These are phyloP conservation scores for Umbelopsis sp. DNA, from an alignment of 192 early-diverging fungal genomes.

Conservation along the genomic window DNA sequence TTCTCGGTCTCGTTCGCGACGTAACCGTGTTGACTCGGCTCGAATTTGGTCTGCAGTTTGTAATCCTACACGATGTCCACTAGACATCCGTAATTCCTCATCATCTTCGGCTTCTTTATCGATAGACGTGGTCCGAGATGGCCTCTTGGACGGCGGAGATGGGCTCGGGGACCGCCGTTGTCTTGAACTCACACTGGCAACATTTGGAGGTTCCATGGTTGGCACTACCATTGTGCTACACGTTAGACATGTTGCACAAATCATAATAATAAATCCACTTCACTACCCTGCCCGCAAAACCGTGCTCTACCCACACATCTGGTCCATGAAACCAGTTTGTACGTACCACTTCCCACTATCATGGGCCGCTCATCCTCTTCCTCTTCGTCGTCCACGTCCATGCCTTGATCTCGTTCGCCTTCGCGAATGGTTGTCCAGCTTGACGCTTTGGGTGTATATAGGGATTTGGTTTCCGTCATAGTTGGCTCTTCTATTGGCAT, in stretches of 20 bases:
- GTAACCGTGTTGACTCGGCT: conserved; percentile 31
- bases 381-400: conserved; percentile 28
- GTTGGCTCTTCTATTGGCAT: neutral
- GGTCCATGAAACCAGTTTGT: no score
- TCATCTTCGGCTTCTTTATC: conserved; percentile 11
- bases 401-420: neutral
- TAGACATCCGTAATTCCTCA: conserved; percentile 31
- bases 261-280: no score
- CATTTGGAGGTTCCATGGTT: neutral
- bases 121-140: neutral
- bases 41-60: conserved; percentile 32
- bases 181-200: neutral
- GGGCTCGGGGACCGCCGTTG: conserved; percentile 1
- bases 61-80: conserved; percentile 37
- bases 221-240: conserved; percentile 2
- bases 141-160: neutral
- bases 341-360: conserved; percentile 27
- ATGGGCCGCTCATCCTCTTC: conserved; percentile 35
- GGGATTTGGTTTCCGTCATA: conserved; percentile 7
- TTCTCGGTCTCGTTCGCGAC: conserved; percentile 8
- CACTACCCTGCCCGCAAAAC: no score
- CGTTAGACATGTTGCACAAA: no score
- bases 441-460: conserved; percentile 5
- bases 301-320: no score
- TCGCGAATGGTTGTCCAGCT: conserved; percentile 36